Evolutionary conservation across 495 filamentous ascomycete genomes (phyloP).

Genomic region (Margaritispora aquatica): DNA sequence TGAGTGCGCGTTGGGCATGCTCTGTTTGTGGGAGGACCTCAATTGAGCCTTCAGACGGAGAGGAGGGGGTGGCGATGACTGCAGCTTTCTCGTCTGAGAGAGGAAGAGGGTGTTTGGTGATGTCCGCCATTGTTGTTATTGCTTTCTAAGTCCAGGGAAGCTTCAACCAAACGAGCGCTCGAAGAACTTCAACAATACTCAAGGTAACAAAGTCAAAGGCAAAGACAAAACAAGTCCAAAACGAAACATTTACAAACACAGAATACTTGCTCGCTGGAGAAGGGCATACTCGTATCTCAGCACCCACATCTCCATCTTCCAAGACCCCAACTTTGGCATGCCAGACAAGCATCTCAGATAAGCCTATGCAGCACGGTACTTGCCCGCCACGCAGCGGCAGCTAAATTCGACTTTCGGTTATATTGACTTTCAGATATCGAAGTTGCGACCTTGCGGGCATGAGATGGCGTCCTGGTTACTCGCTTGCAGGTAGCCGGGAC

Average conservation of each 20-base stretch:
- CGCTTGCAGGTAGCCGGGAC: not conserved
- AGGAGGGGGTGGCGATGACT: not conserved
- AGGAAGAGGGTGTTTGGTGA: not conserved
- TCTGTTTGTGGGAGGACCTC: conserved; percentile 49
- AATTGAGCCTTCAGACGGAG: conserved; percentile 10
- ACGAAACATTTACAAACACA: too few species aligned
- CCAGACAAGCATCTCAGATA: not conserved
- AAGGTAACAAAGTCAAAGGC: not conserved
- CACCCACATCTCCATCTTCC: too few species aligned
- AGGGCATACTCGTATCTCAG: too few species aligned
- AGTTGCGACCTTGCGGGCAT: too few species aligned
- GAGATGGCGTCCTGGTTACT: not conserved
- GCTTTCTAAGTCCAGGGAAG: too few species aligned
- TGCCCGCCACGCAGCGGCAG: too few species aligned
- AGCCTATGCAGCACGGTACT: too few species aligned
- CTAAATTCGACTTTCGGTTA: too few species aligned
- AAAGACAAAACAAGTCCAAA: not conserved
- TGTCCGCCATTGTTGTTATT: not conserved
- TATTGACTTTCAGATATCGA: too few species aligned
- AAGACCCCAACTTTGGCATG: not conserved
- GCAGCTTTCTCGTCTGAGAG: not conserved
- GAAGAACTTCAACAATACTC: too few species aligned
- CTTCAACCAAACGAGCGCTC: too few species aligned
- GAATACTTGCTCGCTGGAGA: too few species aligned
- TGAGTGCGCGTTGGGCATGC: conserved; percentile 58